A percentile compares a stretch with the other conserved stretches of the same genome.
These are phyloP conservation scores for Gossypium davidsonii DNA, from an alignment of 441 rosid genomes.

Conservation along the genomic window DNA sequence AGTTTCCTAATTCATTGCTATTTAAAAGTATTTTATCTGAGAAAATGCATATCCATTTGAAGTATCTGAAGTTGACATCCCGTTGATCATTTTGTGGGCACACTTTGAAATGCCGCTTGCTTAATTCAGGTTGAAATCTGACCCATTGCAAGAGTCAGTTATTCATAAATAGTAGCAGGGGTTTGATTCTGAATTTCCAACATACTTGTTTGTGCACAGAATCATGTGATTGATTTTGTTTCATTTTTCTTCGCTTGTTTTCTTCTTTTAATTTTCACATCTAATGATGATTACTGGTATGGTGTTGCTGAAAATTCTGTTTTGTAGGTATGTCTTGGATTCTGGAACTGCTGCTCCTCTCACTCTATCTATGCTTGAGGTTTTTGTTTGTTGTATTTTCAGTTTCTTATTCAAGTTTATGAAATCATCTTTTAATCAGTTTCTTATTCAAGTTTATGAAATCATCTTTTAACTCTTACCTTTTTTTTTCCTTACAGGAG, in stretches of 20 bases:
- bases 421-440: not conserved
- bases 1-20: not conserved
- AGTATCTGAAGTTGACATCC: not conserved
- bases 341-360: slow-evolving; percentile 97
- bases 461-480: slow-evolving; percentile 20
- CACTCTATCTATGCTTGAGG: slow-evolving; percentile 94
- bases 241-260: slow-evolving; percentile 1
- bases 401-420: slow-evolving; percentile 9
- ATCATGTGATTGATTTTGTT: not conserved
- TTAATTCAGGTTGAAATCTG: not conserved
- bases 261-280: not conserved
- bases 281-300: slow-evolving; percentile 6
- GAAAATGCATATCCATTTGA: not conserved
- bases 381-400: slow-evolving; percentile 28
- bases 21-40: not conserved
- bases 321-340: slow-evolving; percentile 90
- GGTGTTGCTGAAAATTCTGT: slow-evolving; percentile 17
- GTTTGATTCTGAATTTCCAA: not conserved
- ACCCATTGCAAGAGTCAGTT: not conserved
- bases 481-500: slow-evolving; percentile 48
- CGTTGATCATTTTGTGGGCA: not conserved
- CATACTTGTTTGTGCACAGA: not conserved
- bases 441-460: slow-evolving; percentile 12
- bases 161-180: not conserved
- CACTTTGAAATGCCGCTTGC: not conserved